Evolutionary conservation across 2,329 filamentous ascomycete genomes (phyloP), one percentile per base, ranked within the genome.

Genomic region (Phialemonium atrogriseum): DNA sequence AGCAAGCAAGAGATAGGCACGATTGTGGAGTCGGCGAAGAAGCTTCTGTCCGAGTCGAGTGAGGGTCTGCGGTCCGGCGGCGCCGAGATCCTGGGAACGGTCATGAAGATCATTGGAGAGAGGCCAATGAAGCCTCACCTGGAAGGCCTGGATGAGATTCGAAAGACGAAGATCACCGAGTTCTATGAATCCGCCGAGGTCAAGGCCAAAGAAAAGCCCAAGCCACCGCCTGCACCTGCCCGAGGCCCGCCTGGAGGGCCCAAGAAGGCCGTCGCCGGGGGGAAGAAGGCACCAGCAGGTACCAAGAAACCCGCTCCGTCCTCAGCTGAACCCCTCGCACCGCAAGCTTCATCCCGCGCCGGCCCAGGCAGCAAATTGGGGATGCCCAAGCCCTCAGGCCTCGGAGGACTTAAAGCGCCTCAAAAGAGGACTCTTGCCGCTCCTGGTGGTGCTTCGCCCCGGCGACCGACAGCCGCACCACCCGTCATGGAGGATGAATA

Each of bases 21-120:
- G 7, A 86, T 96, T 33, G 84, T 87, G n/a, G 91, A 96, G 47
- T 74, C 78, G 1, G 80, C 78, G 17, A 95, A 89, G 50, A 96
- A 94, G 56, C 66, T 96, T 7, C 68, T 98, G 11, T 80, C 88
- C 0, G 91, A 98, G 53, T 89, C 85, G 0, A 88, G 80, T 44
- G 88, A 93, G 46, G 80, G 73, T 4, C 75, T 94, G 37, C 77
- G 91, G 58, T 81, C 89, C 29, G 87, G 86, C 18, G 91, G 88
- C 54, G 88, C 88, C 10, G 91, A 98, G 56, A 79, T 91, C 20
- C 66, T 98, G 4, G 91, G 93, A 41, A 94, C 88, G 0, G 59
- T 98, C 30, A 96, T 95, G 91, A 98, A 96, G 63, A 96, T 98
- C 34, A 84, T 96, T 63, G 89, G 91, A 24, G 93, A 98, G 57